phyloP scores from a whole-genome alignment of 495 filamentous ascomycete genomes.

The Bathelium albidoporum region DNA sequence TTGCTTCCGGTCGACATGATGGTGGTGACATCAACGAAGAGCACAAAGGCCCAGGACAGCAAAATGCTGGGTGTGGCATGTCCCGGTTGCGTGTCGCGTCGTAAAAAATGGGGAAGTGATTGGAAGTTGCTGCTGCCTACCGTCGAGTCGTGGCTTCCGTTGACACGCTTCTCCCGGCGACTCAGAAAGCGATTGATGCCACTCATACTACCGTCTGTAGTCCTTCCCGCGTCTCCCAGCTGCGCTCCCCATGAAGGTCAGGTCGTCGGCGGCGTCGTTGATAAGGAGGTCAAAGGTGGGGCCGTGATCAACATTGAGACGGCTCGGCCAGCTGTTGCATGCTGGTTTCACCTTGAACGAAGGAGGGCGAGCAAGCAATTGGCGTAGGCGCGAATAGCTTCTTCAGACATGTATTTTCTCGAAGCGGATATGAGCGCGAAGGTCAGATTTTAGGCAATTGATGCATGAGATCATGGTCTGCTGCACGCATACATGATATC shows the following conservation, averaged over 20 bases:
- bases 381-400: too few relatives aligned
- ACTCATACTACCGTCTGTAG: constrained; percentile 35
- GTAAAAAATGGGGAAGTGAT: background rate
- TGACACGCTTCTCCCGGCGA: constrained; percentile 50
- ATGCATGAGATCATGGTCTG: background rate
- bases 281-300: constrained; percentile 18
- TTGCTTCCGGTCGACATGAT: background rate
- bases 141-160: background rate
- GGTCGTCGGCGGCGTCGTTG: background rate
- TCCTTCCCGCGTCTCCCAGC: background rate
- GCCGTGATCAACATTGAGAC: constrained; percentile 37
- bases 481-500: background rate
- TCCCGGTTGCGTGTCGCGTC: background rate
- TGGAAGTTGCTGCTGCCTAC: background rate
- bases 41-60: background rate
- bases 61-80: too few relatives aligned
- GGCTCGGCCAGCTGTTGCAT: constrained; percentile 32
- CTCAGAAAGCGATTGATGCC: constrained; percentile 62
- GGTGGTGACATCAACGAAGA: background rate
- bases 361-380: background rate
- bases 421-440: background rate
- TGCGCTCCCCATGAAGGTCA: background rate
- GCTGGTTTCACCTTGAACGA: background rate
- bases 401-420: too few relatives aligned
- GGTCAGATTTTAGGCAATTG: constrained; percentile 1